Conservation (phyloP, 2,329 filamentous ascomycete species). For the Fusarium pseudonygamai region DNA sequence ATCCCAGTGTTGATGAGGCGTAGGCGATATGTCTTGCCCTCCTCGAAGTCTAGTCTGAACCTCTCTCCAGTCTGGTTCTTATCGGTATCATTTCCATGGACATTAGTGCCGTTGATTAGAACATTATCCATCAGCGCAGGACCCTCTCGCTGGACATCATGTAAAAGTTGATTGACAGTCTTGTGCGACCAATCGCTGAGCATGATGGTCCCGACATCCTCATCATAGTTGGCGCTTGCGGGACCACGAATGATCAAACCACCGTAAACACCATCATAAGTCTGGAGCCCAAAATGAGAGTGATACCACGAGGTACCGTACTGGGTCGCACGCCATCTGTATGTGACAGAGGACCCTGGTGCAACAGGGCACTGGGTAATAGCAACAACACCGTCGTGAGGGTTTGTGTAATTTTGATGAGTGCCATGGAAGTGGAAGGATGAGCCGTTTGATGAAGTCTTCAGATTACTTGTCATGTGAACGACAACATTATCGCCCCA, state of each 20-base stretch:
- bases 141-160: conserved; percentile 23
- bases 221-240: conserved; percentile 67
- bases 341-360: conserved; percentile 63
- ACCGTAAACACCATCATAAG: conserved; percentile 67
- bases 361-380: conserved; percentile 62
- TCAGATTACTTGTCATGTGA: conserved; percentile 61
- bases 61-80: conserved; percentile 46
- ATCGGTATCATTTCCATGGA: conserved; percentile 37
- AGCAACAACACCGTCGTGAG: conserved; percentile 65
- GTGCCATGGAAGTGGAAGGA: conserved; percentile 72
- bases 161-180: conserved; percentile 51
- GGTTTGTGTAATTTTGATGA: conserved; percentile 63
- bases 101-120: conserved; percentile 56
- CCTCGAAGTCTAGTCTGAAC: conserved; percentile 51
- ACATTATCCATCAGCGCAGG: conserved; percentile 53
- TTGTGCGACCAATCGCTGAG: conserved; percentile 67
- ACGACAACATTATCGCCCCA: conserved; percentile 61
- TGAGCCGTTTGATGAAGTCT: conserved; percentile 61
- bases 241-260: conserved; percentile 71
- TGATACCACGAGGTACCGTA: conserved; percentile 70
- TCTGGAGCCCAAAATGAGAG: conserved; percentile 63
- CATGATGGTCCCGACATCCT: conserved; percentile 68
- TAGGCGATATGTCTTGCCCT: conserved; percentile 57
- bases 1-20: conserved; percentile 60
- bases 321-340: conserved; percentile 65